Evolutionary conservation across 495 filamentous ascomycete genomes (phyloP).

Genomic region (Tuber calosporum): DNA sequence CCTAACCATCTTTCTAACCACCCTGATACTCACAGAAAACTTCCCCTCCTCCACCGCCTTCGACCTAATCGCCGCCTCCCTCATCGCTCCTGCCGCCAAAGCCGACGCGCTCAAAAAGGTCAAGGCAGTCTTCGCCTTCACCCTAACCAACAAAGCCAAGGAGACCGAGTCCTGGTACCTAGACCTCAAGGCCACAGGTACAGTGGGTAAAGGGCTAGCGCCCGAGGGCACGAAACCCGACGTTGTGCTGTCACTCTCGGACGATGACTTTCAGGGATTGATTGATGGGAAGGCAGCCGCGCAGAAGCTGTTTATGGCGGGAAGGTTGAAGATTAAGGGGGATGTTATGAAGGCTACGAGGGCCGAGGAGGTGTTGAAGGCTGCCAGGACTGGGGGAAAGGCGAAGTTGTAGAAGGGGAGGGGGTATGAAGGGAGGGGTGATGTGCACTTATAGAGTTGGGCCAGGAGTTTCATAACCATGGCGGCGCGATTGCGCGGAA

Average conservation of each 20-base stretch:
- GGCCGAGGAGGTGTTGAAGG: slow-evolving; percentile 77
- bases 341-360: slow-evolving; percentile 99
- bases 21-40: slow-evolving; percentile 51
- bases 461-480: not conserved
- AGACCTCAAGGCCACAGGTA: slow-evolving; percentile 84
- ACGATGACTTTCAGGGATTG: slow-evolving; percentile 75
- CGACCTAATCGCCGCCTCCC: slow-evolving; percentile 72
- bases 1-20: not conserved
- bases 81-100: slow-evolving; percentile 60
- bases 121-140: slow-evolving; percentile 84
- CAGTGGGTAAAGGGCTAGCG: slow-evolving; percentile 64
- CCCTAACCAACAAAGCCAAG: slow-evolving; percentile 75
- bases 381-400: slow-evolving; percentile 63
- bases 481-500: not conserved
- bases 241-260: slow-evolving; percentile 76
- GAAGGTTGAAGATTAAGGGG: slow-evolving; percentile 95
- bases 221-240: slow-evolving; percentile 67
- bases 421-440: not conserved
- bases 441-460: slow-evolving; percentile 4
- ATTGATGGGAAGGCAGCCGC: slow-evolving; percentile 85
- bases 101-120: slow-evolving; percentile 82
- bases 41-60: slow-evolving; percentile 90
- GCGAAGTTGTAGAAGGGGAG: slow-evolving; percentile 62
- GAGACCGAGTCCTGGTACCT: slow-evolving; percentile 84
- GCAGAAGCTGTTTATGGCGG: slow-evolving; percentile 90